Base-by-base conservation (phyloP, 495 filamentous ascomycete genomes). In the Usnea hakonensis region DNA sequence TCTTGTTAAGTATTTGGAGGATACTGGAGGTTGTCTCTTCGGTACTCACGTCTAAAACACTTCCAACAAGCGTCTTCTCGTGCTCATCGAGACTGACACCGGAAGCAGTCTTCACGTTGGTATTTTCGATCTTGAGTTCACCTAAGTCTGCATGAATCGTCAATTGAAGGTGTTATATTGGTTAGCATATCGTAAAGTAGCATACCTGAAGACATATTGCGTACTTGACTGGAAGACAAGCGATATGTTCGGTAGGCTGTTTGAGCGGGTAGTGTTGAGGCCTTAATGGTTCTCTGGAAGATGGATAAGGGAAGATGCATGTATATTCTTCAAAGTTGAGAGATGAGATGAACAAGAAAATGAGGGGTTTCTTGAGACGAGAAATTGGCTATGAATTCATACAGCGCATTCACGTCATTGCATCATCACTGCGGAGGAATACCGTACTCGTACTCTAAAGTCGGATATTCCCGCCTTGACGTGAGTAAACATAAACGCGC, bases 31-130 rank as follows among this genome's bases (percentile, higher is more conserved):
- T 21, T 21, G 5, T 33, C 26, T 9, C 16, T 5, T 19, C 40
- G 35, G 30, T 5, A 50, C 74, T 33, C 53, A 80, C 78, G 65
- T 85, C 83, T 33, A 86, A 72, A 26, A 86, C 75, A 67, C 75
- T 78, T 43, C 81, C 80, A 26, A 83, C 78, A 58, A 85, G 46
- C 9, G 81, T 71, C 48, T 76, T 75, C 63, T 85, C 79, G 17
- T 76, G 57, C 5, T 71, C 50, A 36, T 71, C 70, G 28, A 86
- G 71, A 2, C 71, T 59, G 46, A 84, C 76, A 28, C 81, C 80
- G 2, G 74, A 30, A 11, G 72, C 74, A 14, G 76, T 76, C 53
- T 77, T 76, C 66, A 85, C 75, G 62, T 75, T 71, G 13, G 70
- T 82, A 65, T 77, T 79, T 61, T 78, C 76, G 57, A 84, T 68